These are phyloP conservation scores for Polytrichum commune DNA, from an alignment of 225 moss, liverwort and hornwort genomes.

Conservation along the genomic window DNA sequence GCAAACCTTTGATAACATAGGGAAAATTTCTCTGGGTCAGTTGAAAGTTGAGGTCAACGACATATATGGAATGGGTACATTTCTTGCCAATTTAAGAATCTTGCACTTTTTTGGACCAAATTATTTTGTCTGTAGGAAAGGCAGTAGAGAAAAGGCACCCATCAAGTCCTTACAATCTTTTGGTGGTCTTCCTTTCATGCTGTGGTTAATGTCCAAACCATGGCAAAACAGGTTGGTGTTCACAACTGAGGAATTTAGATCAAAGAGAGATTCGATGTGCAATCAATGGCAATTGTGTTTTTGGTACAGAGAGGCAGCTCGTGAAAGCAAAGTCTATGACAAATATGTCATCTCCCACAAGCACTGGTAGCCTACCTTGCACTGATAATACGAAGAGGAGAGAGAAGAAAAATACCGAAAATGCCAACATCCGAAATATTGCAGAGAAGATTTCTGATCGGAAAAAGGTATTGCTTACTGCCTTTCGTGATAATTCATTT, in stretches of 20 bases:
- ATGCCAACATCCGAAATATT: constrained; percentile 43
- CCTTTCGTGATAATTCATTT: too few species aligned
- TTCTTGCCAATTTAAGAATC: too few species aligned
- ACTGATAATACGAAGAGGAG: constrained; percentile 21
- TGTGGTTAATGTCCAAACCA: too few species aligned
- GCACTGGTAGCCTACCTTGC: constrained; percentile 22
- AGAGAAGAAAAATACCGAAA: constrained; percentile 39
- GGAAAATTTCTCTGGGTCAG: constrained; percentile 36
- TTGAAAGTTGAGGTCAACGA: constrained; percentile 35
- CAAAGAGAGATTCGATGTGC: not conserved
- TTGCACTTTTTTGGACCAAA: too few species aligned
- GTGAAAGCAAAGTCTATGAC: constrained; percentile 36
- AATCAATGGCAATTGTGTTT: not conserved
- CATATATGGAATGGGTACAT: not conserved
- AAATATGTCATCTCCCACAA: constrained; percentile 23
- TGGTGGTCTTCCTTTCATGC: too few species aligned
- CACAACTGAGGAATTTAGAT: too few species aligned
- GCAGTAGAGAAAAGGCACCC: too few species aligned
- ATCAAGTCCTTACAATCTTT: too few species aligned
- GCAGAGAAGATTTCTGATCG: constrained; percentile 25
- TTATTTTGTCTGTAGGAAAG: too few species aligned
- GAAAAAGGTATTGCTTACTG: constrained; percentile 32
- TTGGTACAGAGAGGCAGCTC: constrained; percentile 22
- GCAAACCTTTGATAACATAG: constrained; percentile 21
- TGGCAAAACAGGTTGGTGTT: too few species aligned